Evolutionary conservation across 2,329 filamentous ascomycete genomes (phyloP).

Genomic region (Pochonia chlamydosporia): DNA sequence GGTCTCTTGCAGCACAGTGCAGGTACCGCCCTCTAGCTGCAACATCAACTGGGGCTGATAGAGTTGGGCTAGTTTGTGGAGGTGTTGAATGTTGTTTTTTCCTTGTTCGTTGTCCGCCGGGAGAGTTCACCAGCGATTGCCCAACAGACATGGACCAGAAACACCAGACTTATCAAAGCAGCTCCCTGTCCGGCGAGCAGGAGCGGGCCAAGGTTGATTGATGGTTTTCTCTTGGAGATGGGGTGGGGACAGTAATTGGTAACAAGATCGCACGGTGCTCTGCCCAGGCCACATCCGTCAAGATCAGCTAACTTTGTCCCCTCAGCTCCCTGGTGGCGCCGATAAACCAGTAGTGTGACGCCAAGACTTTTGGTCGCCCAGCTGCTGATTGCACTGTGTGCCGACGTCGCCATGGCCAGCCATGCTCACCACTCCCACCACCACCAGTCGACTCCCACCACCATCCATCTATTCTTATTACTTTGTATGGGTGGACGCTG

Average conservation of each 20-base stretch:
- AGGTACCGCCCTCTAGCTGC: neutral
- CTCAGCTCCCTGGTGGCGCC: neutral
- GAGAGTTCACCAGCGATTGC: too few relatives aligned
- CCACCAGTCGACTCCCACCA: neutral
- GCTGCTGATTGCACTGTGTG: slow-evolving; percentile 3
- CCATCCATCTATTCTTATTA: neutral
- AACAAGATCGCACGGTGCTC: slow-evolving; percentile 1
- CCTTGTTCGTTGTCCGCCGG: too few relatives aligned
- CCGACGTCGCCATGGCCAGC: neutral
- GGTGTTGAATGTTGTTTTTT: too few relatives aligned
- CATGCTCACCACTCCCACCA: too few relatives aligned
- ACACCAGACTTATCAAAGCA: too few relatives aligned
- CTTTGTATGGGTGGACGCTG: too few relatives aligned
- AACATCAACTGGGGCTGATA: neutral
- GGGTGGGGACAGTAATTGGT: neutral
- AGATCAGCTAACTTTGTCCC: neutral
- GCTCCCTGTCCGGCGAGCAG: too few relatives aligned
- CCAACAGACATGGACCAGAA: too few relatives aligned
- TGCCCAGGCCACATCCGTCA: neutral
- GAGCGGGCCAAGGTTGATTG: neutral
- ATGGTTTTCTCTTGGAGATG: too few relatives aligned
- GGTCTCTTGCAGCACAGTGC: slow-evolving; percentile 1
- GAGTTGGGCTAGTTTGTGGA: neutral
- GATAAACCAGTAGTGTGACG: slow-evolving; percentile 7
- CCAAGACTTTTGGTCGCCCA: slow-evolving; percentile 4